Conservation (phyloP, 805 yeast genomes). For the Sugiyamaella mastotermitis region DNA sequence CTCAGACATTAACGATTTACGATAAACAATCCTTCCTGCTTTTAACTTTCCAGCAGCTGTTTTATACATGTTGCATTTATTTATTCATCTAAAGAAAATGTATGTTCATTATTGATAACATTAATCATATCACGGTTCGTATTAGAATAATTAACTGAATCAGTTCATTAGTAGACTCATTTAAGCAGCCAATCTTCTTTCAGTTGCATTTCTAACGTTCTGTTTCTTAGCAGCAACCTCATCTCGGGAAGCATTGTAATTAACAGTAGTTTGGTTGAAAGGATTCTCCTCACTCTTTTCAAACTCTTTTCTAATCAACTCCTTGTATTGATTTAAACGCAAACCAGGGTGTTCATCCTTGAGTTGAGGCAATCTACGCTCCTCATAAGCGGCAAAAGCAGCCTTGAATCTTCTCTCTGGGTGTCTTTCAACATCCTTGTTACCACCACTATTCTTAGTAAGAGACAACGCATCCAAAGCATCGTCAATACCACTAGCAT, state of each 20-base stretch:
- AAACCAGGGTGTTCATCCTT: conserved; percentile 76
- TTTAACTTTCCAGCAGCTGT: too few species aligned
- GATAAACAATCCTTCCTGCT: too few species aligned
- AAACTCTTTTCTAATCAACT: conserved; percentile 70
- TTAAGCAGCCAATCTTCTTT: conserved; percentile 31
- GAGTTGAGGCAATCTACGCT: conserved; percentile 61
- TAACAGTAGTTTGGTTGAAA: conserved; percentile 67
- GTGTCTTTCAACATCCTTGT: conserved; percentile 70
- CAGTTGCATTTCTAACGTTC: conserved; percentile 46
- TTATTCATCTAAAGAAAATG: too few species aligned
- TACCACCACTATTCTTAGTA: conserved; percentile 47
- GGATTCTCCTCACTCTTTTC: conserved; percentile 78
- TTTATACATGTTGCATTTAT: too few species aligned
- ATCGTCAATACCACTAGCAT: conserved; percentile 70
- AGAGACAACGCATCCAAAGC: conserved; percentile 74
- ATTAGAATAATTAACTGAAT: too few species aligned
- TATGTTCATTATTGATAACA: too few species aligned
- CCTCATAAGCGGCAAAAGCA: conserved; percentile 67
- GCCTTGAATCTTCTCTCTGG: conserved; percentile 88
- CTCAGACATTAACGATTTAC: too few species aligned
- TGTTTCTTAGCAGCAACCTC: conserved; percentile 44
- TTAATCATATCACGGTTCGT: too few species aligned
- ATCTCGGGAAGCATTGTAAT: conserved; percentile 53
- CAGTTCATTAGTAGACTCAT: too few species aligned
- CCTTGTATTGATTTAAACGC: conserved; percentile 71